Base-by-base conservation (phyloP, 768 basidiomycete genomes). In the Termitomyces sp. region DNA sequence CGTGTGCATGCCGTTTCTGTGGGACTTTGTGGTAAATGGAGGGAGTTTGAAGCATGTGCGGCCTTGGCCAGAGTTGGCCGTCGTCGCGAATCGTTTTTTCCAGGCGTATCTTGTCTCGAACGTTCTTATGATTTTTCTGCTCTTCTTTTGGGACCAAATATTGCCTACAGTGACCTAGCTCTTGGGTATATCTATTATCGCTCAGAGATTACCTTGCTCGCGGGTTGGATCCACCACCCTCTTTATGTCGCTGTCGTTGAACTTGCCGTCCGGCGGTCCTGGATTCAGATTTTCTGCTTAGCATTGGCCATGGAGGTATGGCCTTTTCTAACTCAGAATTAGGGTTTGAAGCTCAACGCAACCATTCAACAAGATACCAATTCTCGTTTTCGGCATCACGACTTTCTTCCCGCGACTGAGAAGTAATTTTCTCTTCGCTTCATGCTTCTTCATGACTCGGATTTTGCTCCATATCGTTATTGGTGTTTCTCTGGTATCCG, bases 131-230 rank as follows among this genome's bases (percentile, higher is more conserved):
- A 5, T 10, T 18, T 9, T 26, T 51, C 39, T 36, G 33, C 33
- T 26, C 26, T 16, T 53, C 49, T 40, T 26, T 30, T 61, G 24
- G 22, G 22, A 12, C 12, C 13, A 12, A 44, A 8, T 48, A 8
- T 49, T 22, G n/a, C 8, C 5, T 26, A 4, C 14, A 80, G 78
- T 56, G 79, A 84, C 69, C 66, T 83, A 53, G 58, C 71, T 2
- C 66, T 81, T 51, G 83, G 82, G n/a, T 66, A 67, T 51, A 30
- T 78, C 50, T 73, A 76, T 61, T 84, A 84, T 64, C 75, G 71
- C 10, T 71, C 72, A 51, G 77, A 76, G 44, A 48, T 60, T 22
- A 56, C 59, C 18, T 20, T 56, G 14, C 39, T 60, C 14, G 55
- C 55, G 27, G 59, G 50, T 26, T 56, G 59, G 59, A 30, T 56